phyloP scores from a whole-genome alignment of 768 basidiomycete genomes.

The Termitomyces sp. region DNA sequence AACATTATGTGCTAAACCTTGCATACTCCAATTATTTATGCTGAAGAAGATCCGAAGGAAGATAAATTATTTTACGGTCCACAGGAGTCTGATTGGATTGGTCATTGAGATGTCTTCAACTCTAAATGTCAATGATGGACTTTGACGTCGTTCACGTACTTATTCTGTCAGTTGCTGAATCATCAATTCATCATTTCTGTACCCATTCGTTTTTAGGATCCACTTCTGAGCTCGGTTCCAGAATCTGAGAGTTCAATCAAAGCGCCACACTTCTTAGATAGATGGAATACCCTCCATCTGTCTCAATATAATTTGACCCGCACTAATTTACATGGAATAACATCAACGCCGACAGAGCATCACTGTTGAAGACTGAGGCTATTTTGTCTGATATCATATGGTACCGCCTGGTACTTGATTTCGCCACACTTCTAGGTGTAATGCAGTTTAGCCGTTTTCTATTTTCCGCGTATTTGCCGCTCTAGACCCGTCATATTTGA shows the following conservation, averaged over 20 bases:
- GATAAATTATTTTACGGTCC: neutral
- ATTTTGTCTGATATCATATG: neutral
- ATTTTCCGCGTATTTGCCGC: neutral
- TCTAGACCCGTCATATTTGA: neutral
- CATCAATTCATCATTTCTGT: neutral
- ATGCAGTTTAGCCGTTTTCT: neutral
- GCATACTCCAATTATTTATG: neutral
- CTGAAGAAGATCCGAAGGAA: neutral
- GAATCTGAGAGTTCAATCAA: neutral
- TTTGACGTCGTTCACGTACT: neutral
- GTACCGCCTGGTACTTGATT: neutral
- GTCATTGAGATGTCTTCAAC: neutral
- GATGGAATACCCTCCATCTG: neutral
- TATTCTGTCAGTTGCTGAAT: neutral
- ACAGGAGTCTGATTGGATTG: neutral
- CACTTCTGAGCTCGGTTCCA: no score
- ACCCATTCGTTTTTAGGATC: neutral
- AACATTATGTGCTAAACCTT: neutral
- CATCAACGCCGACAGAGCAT: neutral
- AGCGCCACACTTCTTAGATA: neutral
- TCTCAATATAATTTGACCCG: neutral
- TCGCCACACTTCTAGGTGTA: neutral
- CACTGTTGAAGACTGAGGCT: neutral
- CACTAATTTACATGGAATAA: no score
- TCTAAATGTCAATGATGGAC: neutral